phyloP scores from a whole-genome alignment of 2,329 filamentous ascomycete species.

The Didymellaceae sp. region DNA sequence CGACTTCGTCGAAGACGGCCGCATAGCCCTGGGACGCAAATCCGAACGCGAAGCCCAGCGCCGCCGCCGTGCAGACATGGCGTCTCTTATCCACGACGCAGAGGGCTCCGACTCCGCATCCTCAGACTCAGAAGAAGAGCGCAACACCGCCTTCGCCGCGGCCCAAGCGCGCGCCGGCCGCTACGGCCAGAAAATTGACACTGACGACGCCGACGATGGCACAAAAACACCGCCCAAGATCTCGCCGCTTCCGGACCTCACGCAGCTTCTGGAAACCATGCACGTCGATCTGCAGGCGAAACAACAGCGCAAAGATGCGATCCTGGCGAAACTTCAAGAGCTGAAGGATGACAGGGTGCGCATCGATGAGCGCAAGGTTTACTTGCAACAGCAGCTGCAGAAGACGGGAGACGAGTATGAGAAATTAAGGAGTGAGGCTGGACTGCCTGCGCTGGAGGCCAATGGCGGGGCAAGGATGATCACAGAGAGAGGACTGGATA shows the following conservation, averaged over 20 bases:
- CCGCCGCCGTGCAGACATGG: constrained; percentile 77
- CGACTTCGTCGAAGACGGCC: constrained; percentile 85
- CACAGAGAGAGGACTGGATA: constrained; percentile 46
- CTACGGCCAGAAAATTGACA: constrained; percentile 64
- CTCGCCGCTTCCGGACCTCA: constrained; percentile 76
- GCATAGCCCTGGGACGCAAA: constrained; percentile 76
- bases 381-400: constrained; percentile 81
- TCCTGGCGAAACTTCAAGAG: constrained; percentile 68
- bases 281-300: constrained; percentile 67
- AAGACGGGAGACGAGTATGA: constrained; percentile 79
- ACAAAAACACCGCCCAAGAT: constrained; percentile 73
- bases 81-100: constrained; percentile 79
- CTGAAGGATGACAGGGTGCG: constrained; percentile 72
- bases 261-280: constrained; percentile 69
- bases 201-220: constrained; percentile 50
- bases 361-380: constrained; percentile 72
- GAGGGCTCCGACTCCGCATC: constrained; percentile 72
- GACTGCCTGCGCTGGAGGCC: constrained; percentile 46
- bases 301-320: constrained; percentile 64
- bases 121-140: constrained; percentile 67
- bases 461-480: constrained; percentile 39
- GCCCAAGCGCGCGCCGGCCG: constrained; percentile 88
- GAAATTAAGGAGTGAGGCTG: constrained; percentile 59
- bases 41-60: constrained; percentile 75
- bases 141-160: constrained; percentile 82